A percentile compares a stretch with the other conserved stretches of the same genome.
phyloP scores from a whole-genome alignment of 768 basidiomycete genomes.

The Tricholoma sp. region DNA sequence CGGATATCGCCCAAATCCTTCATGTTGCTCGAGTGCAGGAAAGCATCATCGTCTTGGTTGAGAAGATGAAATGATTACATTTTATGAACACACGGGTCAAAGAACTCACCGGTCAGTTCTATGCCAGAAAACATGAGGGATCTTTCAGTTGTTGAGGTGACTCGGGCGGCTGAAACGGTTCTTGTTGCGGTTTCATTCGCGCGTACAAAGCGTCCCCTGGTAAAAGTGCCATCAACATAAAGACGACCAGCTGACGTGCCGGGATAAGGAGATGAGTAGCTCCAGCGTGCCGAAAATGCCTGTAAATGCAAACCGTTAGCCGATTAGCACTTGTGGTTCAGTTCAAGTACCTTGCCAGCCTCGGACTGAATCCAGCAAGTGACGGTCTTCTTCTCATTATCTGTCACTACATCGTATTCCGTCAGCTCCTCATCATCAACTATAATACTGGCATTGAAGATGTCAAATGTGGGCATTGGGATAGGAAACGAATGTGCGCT shows the following conservation, averaged over 20 bases:
- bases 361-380: constrained; percentile 20
- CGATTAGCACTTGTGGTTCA: no score
- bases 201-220: not conserved
- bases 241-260: not conserved
- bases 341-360: constrained; percentile 14
- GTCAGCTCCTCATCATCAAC: constrained; percentile 9
- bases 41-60: constrained; percentile 20
- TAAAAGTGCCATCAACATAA: constrained; percentile 5
- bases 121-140: constrained; percentile 9
- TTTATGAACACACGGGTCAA: not conserved
- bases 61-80: not conserved
- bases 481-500: not conserved
- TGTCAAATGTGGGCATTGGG: constrained; percentile 1
- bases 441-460: constrained; percentile 9
- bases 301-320: not conserved
- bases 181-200: not conserved
- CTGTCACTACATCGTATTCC: constrained; percentile 9
- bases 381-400: constrained; percentile 6
- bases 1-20: constrained; percentile 16
- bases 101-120: constrained; percentile 8
- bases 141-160: constrained; percentile 1
- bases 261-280: not conserved
- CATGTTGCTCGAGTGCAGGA: constrained; percentile 6
- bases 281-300: constrained; percentile 9
- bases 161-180: not conserved